phyloP scores from a whole-genome alignment of 768 basidiomycete genomes.

The Mrakia frigida region DNA sequence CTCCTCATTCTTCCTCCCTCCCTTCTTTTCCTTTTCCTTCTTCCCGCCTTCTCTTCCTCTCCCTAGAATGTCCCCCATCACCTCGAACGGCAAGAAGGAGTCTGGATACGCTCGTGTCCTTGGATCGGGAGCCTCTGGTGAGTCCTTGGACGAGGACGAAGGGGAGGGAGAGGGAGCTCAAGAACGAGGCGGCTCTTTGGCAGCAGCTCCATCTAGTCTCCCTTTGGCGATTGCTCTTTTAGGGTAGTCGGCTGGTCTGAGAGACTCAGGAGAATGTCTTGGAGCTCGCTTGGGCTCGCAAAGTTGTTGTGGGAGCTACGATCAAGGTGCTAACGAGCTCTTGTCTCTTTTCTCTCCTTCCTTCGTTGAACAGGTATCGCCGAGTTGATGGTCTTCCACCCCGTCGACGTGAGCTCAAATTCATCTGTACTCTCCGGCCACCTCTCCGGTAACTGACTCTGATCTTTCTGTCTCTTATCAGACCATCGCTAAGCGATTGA shows the following conservation, averaged over 20 bases:
- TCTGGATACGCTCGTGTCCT: slow-evolving; percentile 84
- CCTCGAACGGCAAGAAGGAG: slow-evolving; percentile 48
- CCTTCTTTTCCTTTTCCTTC: background rate
- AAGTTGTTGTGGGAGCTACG: background rate
- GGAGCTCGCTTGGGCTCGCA: background rate
- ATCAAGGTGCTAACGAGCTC: background rate
- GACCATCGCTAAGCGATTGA: slow-evolving; percentile 95
- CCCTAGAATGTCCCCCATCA: slow-evolving; percentile 24
- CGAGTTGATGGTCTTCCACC: slow-evolving; percentile 91
- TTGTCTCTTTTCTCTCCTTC: background rate
- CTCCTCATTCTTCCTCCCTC: too few relatives aligned
- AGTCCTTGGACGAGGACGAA: slow-evolving; percentile 35
- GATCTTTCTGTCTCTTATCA: slow-evolving; percentile 46
- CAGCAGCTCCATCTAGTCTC: background rate
- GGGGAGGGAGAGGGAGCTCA: background rate
- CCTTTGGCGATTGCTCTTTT: too few relatives aligned
- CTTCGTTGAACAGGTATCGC: slow-evolving; percentile 64
- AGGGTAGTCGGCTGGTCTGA: background rate
- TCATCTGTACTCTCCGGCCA: background rate
- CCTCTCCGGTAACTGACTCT: background rate
- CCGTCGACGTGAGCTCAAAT: slow-evolving; percentile 43
- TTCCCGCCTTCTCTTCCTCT: background rate
- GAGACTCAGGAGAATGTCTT: background rate
- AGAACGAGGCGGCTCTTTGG: background rate
- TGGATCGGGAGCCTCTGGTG: slow-evolving; percentile 88